These are phyloP conservation scores for Phytophthora pinifolia DNA, from an alignment of 352 stramenopile species.

Conservation along the genomic window DNA sequence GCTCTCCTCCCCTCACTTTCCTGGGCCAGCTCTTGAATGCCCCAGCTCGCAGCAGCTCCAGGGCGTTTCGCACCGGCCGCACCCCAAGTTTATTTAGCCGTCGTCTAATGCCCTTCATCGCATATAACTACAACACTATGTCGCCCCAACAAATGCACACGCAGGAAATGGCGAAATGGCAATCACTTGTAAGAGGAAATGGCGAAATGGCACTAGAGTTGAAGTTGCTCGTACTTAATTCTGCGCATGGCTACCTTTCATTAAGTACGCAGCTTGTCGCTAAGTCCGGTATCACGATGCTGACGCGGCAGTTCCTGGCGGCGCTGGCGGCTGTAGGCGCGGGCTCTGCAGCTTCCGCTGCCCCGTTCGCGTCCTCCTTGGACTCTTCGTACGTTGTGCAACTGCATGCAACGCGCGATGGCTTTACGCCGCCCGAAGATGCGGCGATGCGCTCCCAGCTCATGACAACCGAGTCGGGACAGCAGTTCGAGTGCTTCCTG, in stretches of 20 bases:
- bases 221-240: constrained; percentile 15
- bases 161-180: not conserved
- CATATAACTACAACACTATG: constrained; percentile 3
- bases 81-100: constrained; percentile 13
- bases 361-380: constrained; percentile 17
- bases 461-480: constrained; percentile 65
- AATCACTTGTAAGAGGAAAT: not conserved
- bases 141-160: not conserved
- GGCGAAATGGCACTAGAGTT: not conserved
- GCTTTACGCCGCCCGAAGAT: constrained; percentile 28
- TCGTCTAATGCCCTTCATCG: constrained; percentile 2
- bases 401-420: constrained; percentile 50
- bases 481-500: constrained; percentile 78
- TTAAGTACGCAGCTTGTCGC: constrained; percentile 8
- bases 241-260: constrained; percentile 4
- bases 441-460: constrained; percentile 38
- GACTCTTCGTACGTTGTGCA: constrained; percentile 72
- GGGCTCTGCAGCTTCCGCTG: constrained; percentile 3
- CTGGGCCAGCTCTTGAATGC: constrained; percentile 5
- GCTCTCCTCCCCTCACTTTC: constrained; percentile 2
- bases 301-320: constrained; percentile 24
- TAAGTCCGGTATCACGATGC: constrained; percentile 13
- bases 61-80: constrained; percentile 16
- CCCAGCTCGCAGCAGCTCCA: not conserved
- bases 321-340: constrained; percentile 11